These are phyloP conservation scores for Sisymbrium irio DNA, from an alignment of 345 rosid genomes.

Conservation along the genomic window DNA sequence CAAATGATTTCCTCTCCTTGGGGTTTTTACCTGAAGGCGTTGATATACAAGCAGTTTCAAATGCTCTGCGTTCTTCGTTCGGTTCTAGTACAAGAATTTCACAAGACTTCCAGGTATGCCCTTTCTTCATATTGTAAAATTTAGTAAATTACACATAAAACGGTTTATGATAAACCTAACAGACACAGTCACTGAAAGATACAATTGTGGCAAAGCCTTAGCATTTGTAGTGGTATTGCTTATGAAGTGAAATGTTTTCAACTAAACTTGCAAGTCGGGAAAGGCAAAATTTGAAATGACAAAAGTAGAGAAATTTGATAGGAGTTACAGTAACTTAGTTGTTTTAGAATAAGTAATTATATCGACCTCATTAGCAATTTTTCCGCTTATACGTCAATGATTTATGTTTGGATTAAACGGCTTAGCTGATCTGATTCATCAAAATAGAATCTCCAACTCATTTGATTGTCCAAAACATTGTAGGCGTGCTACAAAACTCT, in stretches of 20 bases:
- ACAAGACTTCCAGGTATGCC: conserved; percentile 89
- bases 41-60: conserved; percentile 70
- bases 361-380: not conserved
- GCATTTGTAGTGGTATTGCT: too few relatives aligned
- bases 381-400: not conserved
- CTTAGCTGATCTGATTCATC: not conserved
- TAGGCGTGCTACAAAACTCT: too few relatives aligned
- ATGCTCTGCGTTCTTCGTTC: conserved; percentile 74
- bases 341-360: not conserved
- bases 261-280: not conserved
- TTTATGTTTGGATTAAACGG: not conserved
- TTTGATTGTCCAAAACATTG: not conserved
- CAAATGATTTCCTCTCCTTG: conserved; percentile 97
- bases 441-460: not conserved
- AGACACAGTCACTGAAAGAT: not conserved
- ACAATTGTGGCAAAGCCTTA: not conserved
- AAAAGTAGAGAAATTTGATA: not conserved
- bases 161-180: not conserved
- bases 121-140: not conserved
- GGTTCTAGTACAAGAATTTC: conserved; percentile 67
- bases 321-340: not conserved
- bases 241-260: too few relatives aligned
- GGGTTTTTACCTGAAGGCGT: conserved; percentile 97
- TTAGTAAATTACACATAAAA: not conserved
- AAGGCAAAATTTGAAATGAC: not conserved